Conservation (phyloP, 2,329 filamentous ascomycete genomes). For the Colletotrichum sp. region DNA sequence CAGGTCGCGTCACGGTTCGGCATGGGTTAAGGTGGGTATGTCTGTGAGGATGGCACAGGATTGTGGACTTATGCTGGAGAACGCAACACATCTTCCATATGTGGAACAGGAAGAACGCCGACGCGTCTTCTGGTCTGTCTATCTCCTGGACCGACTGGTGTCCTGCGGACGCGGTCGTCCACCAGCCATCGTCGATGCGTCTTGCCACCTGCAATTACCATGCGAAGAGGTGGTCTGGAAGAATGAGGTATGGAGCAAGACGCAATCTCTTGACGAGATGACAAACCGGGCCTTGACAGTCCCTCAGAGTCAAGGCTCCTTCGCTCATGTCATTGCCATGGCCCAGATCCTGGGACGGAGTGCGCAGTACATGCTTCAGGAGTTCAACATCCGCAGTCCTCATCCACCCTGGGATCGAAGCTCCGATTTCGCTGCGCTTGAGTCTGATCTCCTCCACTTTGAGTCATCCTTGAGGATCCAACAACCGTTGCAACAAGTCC, state of each 20-base stretch:
- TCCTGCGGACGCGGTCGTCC: constrained; percentile 39
- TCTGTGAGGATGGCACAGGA: constrained; percentile 38
- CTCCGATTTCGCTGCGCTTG: not conserved
- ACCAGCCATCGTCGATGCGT: constrained; percentile 34
- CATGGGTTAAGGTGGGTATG: constrained; percentile 40
- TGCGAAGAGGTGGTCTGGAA: constrained; percentile 19
- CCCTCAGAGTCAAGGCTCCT: not conserved
- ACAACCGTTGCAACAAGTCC: not conserved
- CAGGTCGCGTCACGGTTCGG: constrained; percentile 30
- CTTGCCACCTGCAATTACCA: constrained; percentile 36
- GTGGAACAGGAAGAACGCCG: constrained; percentile 37
- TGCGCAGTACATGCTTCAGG: not conserved
- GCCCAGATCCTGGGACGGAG: not conserved
- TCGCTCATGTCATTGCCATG: not conserved
- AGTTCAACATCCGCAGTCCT: not conserved
- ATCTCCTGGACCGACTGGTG: constrained; percentile 39
- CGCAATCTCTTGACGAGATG: not conserved
- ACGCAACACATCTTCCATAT: not conserved
- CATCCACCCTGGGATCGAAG: not conserved
- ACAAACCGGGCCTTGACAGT: not conserved
- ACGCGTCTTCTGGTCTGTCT: constrained; percentile 42
- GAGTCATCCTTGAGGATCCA: not conserved
- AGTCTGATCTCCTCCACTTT: not conserved
- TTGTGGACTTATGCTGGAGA: constrained; percentile 32
- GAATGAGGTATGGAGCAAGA: not conserved